phyloP scores from a whole-genome alignment of 805 yeast species.

The Yamadazyma philogaea region DNA sequence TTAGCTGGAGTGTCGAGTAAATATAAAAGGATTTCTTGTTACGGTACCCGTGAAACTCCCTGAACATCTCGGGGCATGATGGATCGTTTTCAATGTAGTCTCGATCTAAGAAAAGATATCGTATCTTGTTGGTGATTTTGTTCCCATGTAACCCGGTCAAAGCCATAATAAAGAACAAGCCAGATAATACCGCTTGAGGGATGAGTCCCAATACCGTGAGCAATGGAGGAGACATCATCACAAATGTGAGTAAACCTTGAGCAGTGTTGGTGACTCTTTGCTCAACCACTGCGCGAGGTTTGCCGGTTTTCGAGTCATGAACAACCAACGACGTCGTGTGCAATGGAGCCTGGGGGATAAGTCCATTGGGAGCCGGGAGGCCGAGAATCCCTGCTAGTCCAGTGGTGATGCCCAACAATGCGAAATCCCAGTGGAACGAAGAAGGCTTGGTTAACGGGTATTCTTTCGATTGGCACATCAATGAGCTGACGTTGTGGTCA shows the following conservation, averaged over 20 bases:
- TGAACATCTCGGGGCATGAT: constrained; percentile 34
- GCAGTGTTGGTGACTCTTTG: constrained; percentile 81
- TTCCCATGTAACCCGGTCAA: constrained; percentile 70
- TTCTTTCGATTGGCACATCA: constrained; percentile 84
- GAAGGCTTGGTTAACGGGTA: constrained; percentile 84
- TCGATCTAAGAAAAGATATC: constrained; percentile 61
- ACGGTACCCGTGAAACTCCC: constrained; percentile 26
- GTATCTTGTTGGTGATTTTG: constrained; percentile 57
- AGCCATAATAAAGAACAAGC: constrained; percentile 93
- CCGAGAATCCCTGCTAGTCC: constrained; percentile 86
- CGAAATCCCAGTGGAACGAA: constrained; percentile 89
- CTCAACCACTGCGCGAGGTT: constrained; percentile 67
- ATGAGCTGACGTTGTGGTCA: constrained; percentile 91
- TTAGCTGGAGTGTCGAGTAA: constrained; percentile 55
- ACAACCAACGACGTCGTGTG: constrained; percentile 80
- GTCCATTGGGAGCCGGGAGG: constrained; percentile 93
- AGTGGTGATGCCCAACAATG: constrained; percentile 79
- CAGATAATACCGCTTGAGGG: constrained; percentile 92
- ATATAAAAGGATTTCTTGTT: constrained; percentile 48
- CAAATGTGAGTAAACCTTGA: constrained; percentile 82
- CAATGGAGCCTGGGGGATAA: constrained; percentile 95
- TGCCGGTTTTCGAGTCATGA: constrained; percentile 36
- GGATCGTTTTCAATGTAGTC: constrained; percentile 34
- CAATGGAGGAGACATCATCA: constrained; percentile 87
- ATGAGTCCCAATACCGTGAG: constrained; percentile 74